Evolutionary conservation across 2,329 filamentous ascomycete species (phyloP).

Genomic region (Penicillium sp.): DNA sequence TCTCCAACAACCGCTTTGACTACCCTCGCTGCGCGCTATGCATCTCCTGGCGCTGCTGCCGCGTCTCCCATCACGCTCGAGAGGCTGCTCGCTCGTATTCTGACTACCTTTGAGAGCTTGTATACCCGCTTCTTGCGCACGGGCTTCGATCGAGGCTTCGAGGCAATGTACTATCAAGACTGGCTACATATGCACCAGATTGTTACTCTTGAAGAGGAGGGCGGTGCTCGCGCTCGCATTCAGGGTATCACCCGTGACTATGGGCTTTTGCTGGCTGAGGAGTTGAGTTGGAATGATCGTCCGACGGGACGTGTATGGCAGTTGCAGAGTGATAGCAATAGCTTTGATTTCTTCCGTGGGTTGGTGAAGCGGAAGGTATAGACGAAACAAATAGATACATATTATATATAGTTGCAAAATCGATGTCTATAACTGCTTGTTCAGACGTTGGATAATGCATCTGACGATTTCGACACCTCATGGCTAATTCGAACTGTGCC

Average conservation of each 20-base stretch:
- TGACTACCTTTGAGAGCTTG: slow-evolving; percentile 72
- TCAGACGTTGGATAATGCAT: not conserved
- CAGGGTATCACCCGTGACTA: slow-evolving; percentile 89
- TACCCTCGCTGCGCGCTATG: slow-evolving; percentile 58
- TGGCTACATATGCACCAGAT: slow-evolving; percentile 83
- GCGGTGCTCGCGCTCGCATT: slow-evolving; percentile 70
- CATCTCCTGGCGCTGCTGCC: slow-evolving; percentile 45
- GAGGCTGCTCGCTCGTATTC: slow-evolving; percentile 74
- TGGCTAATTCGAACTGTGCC: not conserved
- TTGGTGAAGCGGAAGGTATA: slow-evolving; percentile 76
- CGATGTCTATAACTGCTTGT: not conserved
- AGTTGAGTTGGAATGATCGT: slow-evolving; percentile 70
- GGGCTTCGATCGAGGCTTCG: slow-evolving; percentile 73
- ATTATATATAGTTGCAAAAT: not conserved
- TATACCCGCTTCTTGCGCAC: slow-evolving; percentile 71
- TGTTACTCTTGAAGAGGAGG: slow-evolving; percentile 76
- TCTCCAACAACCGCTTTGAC: slow-evolving; percentile 85
- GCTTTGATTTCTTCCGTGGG: slow-evolving; percentile 95
- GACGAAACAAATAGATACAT: not conserved
- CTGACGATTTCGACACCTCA: not conserved
- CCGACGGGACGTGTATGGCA: slow-evolving; percentile 75
- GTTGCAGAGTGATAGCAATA: slow-evolving; percentile 94
- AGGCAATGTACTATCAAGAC: slow-evolving; percentile 72
- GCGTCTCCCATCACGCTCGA: slow-evolving; percentile 73
- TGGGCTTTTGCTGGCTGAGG: slow-evolving; percentile 81